Evolutionary conservation across 2,329 filamentous ascomycete species (phyloP), one percentile per base, ranked within the genome.

Genomic region (Aureobasidium sp.): DNA sequence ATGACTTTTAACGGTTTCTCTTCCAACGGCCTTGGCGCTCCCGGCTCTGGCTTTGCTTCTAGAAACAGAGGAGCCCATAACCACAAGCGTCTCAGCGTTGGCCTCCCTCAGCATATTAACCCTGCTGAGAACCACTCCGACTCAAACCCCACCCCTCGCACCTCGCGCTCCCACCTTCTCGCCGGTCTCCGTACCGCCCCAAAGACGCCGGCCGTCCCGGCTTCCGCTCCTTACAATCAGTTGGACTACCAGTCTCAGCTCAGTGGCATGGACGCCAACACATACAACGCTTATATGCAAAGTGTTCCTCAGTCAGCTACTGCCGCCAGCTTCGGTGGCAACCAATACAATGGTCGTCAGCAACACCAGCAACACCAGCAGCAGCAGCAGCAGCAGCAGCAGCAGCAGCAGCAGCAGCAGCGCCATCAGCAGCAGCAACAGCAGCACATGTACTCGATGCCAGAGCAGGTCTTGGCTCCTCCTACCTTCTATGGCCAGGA

Each of bases 161-260:
- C 64, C 11, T 96, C 91, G 76, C 90, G 94, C 67, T 95, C 91
- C 66, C 94, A 99, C 72, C 83, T 99, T 66, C 86, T 99, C 70
- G 93, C 93, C 65, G 93, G 93, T 62, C 82, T 99, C 64, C 86
- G 94, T 72, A 99, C 94, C 65, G 91, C 92, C 55, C 94, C 94
- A 41, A 97, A 96, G 81, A 92, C 89, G 53, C 84, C 86, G 25
- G 83, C 86, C 42, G 87, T 85, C 49, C 86, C 87, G 68, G 81
- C 84, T 45, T 84, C 83, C 65, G 81, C 83, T 69, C 83, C 85
- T 62, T 83, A 83, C 65, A 79, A 81, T 63, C 83, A 86, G 72
- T 78, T 71, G 63, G 78, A 79, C 69, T 77, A 79, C 68, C 75
- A 74, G 59, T 66, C 76, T 63, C 78, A 71, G 55, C 68, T 76